These are phyloP conservation scores for Hondaea fermentalgiana DNA, from an alignment of 108 stramenopile species.

Conservation along the genomic window DNA sequence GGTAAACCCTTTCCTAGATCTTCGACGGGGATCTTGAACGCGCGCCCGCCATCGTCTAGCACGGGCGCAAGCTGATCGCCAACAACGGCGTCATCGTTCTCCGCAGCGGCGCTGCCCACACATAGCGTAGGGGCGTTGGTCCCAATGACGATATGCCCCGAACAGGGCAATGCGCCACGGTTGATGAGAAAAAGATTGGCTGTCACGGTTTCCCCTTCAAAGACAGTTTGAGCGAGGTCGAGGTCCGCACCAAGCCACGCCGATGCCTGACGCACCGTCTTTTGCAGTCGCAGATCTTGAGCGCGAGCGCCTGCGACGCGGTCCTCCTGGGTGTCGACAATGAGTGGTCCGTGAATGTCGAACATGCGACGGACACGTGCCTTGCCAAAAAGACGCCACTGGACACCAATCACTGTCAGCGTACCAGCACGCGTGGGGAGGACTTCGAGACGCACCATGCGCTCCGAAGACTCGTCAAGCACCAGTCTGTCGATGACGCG, in stretches of 20 bases:
- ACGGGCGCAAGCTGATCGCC: background rate
- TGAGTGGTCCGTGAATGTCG: background rate
- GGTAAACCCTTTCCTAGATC: background rate
- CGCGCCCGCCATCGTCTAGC: background rate
- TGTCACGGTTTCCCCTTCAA: background rate
- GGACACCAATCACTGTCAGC: background rate
- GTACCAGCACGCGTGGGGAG: background rate
- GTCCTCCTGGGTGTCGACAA: background rate
- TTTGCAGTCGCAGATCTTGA: background rate
- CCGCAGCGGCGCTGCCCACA: background rate
- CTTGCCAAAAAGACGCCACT: background rate
- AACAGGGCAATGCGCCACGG: background rate
- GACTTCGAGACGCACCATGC: background rate
- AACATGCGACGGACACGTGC: background rate
- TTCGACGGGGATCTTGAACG: background rate
- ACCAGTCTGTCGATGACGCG: background rate
- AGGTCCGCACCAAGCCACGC: slow-evolving; percentile 5
- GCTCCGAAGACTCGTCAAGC: background rate
- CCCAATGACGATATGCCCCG: background rate
- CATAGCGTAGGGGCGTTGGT: background rate
- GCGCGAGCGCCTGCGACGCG: background rate
- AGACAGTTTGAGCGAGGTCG: background rate
- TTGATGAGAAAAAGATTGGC: background rate
- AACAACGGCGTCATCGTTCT: background rate
- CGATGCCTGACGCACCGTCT: background rate